Base-by-base conservation (phyloP, 805 yeast genomes). In the Wickerhamomyces queroliae region DNA sequence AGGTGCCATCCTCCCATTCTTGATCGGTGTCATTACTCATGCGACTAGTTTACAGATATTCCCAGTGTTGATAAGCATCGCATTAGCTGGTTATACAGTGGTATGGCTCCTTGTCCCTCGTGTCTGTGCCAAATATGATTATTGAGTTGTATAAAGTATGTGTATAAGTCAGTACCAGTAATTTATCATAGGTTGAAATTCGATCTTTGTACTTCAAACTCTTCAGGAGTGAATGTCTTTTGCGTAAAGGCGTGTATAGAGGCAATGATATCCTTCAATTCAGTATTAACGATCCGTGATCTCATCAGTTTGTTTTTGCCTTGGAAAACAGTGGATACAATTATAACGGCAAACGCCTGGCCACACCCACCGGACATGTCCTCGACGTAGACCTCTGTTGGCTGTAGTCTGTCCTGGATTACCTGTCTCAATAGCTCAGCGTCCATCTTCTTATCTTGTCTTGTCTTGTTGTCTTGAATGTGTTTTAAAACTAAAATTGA, bases 191-290 rank as follows among this genome's bases (percentile, higher is more conserved):
- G 44, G 30, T 54, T 49, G 37, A 45, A 54, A 29, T 55, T 55
- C 2, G 29, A 37, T 35, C 46, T 45, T 38, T 55, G 60, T 11
- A 41, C 35, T 0, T 21, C 71, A 96, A 96, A 91, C 60, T 91
- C 99, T n/a, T 76, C 85, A 1, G 81, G 78, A 0, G 97, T 90
- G 56, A 79, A 91, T 11, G 78, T 84, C 63, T 87, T 89, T 55
- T 93, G 97, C 1, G 96, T 88, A 60, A 95, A 93, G 0, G 99
- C 98, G 62, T 93, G 99, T 33, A 93, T 90, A 5, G 69, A 63
- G 0, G 85, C 81, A 24, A 93, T 86, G 58, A 90, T 96, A n/a
- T 83, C 87, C 51, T 82, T 81, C 45, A 93, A 69, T 1, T 84
- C 79, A 24, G 59, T 67, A 61, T 93, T 93, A 35, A 95, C 96